phyloP scores from a whole-genome alignment of 106 monocot genomes.

The Allium fistulosum region DNA sequence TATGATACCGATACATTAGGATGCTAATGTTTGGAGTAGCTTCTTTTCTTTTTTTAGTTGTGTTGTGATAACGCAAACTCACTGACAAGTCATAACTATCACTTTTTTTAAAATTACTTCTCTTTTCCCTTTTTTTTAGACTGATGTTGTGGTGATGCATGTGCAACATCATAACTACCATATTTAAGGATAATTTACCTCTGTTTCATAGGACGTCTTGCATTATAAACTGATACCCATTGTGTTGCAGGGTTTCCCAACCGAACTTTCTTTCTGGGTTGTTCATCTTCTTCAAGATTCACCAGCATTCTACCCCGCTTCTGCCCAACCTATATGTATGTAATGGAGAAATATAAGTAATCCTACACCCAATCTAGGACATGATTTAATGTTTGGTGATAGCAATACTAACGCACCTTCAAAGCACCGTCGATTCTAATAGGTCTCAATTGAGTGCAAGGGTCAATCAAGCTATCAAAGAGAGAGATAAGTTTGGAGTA shows the following conservation, averaged over 20 bases:
- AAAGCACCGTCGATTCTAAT: constrained; percentile 91
- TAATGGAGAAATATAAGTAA: too few relatives aligned
- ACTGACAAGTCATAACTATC: too few relatives aligned
- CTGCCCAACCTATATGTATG: constrained; percentile 75
- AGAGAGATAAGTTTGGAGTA: constrained; percentile 84
- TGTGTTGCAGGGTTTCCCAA: constrained; percentile 91
- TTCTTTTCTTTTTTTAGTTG: too few relatives aligned
- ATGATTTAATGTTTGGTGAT: neutral
- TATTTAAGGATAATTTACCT: constrained; percentile 35
- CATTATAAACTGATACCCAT: constrained; percentile 99
- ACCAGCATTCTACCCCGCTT: constrained; percentile 68
- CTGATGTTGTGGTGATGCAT: too few relatives aligned
- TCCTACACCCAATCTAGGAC: too few relatives aligned
- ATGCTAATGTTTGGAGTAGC: too few relatives aligned
- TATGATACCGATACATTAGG: too few relatives aligned
- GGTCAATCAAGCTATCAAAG: constrained; percentile 82
- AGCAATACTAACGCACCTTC: constrained; percentile 38
- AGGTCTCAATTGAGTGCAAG: constrained; percentile 60
- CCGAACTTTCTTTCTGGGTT: constrained; percentile 88
- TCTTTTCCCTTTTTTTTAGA: too few relatives aligned
- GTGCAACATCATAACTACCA: too few relatives aligned
- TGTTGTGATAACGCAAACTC: too few relatives aligned
- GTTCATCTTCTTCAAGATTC: constrained; percentile 95
- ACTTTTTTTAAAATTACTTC: too few relatives aligned
- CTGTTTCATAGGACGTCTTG: constrained; percentile 91